Percentiles rank a stretch among this genome's conserved stretches.
phyloP scores from a whole-genome alignment of 257 asterid species.

The Anisodus tanguticus region DNA sequence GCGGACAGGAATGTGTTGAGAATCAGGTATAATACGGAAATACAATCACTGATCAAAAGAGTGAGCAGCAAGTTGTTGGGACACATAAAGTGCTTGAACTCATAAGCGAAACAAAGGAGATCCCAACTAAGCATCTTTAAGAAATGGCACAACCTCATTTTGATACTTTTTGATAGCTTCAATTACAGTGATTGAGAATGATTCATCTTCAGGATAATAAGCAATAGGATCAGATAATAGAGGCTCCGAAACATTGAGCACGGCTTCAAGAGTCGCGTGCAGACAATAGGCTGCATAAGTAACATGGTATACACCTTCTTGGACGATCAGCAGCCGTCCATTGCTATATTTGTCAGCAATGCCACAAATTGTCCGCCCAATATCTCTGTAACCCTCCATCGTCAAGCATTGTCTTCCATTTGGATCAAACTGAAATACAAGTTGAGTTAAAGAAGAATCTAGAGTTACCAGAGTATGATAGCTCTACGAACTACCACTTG shows the following conservation, averaged over 20 bases:
- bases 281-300: slow-evolving; percentile 91
- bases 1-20: background rate
- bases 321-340: slow-evolving; percentile 77
- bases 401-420: slow-evolving; percentile 97
- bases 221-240: slow-evolving; percentile 79
- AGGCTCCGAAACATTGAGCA: slow-evolving; percentile 60
- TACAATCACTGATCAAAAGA: background rate
- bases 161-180: slow-evolving; percentile 64
- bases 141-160: slow-evolving; percentile 49
- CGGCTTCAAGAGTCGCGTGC: slow-evolving; percentile 88
- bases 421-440: slow-evolving; percentile 76
- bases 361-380: slow-evolving; percentile 62
- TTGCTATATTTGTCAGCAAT: slow-evolving; percentile 61
- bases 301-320: slow-evolving; percentile 95
- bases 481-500: background rate
- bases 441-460: background rate
- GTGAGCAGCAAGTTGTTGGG: background rate
- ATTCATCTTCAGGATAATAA: slow-evolving; percentile 78
- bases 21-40: background rate
- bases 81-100: background rate
- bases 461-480: background rate
- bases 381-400: slow-evolving; percentile 81
- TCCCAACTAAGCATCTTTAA: slow-evolving; percentile 36
- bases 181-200: slow-evolving; percentile 46
- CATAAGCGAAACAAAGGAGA: background rate